phyloP scores from a whole-genome alignment of 163 green algal genomes.

The Chlamydomonas reinhardtii region DNA sequence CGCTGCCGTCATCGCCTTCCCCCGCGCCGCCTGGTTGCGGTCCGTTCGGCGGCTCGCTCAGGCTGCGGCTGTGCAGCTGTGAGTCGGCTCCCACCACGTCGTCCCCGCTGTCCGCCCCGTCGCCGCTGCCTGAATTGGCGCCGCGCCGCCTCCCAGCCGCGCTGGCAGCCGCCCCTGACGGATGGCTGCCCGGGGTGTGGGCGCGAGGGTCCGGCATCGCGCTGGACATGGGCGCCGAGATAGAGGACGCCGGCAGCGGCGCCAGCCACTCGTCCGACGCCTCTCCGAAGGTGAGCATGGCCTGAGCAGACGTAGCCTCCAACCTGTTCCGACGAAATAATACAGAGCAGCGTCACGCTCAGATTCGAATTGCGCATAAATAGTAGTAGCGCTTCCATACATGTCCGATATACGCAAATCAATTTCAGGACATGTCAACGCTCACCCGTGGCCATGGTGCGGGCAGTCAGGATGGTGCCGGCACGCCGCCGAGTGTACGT shows the following conservation, averaged over 20 bases:
- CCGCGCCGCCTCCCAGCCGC: no score
- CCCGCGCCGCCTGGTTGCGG: neutral
- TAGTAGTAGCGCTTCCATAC: no score
- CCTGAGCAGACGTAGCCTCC: conserved; percentile 7
- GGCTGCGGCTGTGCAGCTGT: conserved; percentile 33
- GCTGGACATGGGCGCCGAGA: conserved; percentile 2
- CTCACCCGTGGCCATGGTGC: conserved; percentile 34
- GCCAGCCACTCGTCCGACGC: conserved; percentile 48
- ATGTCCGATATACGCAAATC: no score
- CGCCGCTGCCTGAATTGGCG: no score
- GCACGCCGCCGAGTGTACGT: conserved; percentile 29
- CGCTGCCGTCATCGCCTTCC: conserved; percentile 6
- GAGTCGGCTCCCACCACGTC: no score
- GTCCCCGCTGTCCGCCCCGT: no score
- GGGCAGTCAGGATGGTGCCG: conserved; percentile 32
- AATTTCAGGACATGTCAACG: no score
- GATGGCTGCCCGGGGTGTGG: neutral
- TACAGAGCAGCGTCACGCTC: no score
- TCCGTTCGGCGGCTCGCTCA: conserved; percentile 34
- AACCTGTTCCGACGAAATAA: conserved; percentile 7
- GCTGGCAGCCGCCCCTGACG: no score
- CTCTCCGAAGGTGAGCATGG: conserved; percentile 16
- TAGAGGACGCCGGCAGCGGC: neutral
- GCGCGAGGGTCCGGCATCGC: conserved; percentile 23
- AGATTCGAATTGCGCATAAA: no score